Percentiles rank a stretch among this genome's conserved stretches.
phyloP scores from a whole-genome alignment of 129 eudicot genomes.

The Flaveria linearis region DNA sequence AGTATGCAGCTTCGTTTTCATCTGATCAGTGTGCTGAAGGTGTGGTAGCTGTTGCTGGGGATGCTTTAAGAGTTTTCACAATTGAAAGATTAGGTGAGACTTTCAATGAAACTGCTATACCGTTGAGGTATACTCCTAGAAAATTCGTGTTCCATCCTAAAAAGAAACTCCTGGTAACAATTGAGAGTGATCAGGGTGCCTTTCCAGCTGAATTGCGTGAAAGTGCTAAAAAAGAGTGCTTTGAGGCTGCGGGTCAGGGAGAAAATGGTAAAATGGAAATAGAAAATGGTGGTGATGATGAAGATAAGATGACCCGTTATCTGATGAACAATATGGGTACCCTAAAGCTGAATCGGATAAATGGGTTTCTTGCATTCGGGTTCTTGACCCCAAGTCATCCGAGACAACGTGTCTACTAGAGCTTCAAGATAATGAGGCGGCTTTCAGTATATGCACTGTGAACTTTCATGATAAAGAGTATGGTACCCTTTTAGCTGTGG shows the following conservation, averaged over 20 bases:
- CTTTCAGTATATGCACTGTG: constrained; percentile 91
- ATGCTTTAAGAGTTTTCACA: constrained; percentile 90
- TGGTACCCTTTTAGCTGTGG: constrained; percentile 96
- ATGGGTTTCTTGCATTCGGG: constrained; percentile 98
- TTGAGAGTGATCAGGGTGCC: constrained; percentile 98
- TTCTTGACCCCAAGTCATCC: constrained; percentile 87
- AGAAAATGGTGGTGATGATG: constrained; percentile 86
- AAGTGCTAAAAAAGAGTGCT: constrained; percentile 83
- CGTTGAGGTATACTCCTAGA: constrained; percentile 94
- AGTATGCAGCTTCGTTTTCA: constrained; percentile 89
- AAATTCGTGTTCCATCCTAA: constrained; percentile 92
- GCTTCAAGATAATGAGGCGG: constrained; percentile 99
- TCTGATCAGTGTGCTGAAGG: constrained; percentile 99
- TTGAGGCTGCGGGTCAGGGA: constrained; percentile 80
- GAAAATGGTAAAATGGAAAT: constrained; percentile 83
- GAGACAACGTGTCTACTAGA: constrained; percentile 84
- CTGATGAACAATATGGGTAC: constrained; percentile 97
- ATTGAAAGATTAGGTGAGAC: constrained; percentile 97
- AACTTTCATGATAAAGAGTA: constrained; percentile 93
- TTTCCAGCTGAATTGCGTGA: constrained; percentile 92
- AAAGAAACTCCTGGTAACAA: constrained; percentile 71
- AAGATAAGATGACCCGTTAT: constrained; percentile 75
- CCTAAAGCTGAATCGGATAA: constrained; percentile 89
- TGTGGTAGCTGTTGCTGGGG: constrained; percentile 98
- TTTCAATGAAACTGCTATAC: constrained; percentile 87